Evolutionary conservation across 2,329 filamentous ascomycete genomes (phyloP).

Genomic region (Trichoderma citrinoviride): DNA sequence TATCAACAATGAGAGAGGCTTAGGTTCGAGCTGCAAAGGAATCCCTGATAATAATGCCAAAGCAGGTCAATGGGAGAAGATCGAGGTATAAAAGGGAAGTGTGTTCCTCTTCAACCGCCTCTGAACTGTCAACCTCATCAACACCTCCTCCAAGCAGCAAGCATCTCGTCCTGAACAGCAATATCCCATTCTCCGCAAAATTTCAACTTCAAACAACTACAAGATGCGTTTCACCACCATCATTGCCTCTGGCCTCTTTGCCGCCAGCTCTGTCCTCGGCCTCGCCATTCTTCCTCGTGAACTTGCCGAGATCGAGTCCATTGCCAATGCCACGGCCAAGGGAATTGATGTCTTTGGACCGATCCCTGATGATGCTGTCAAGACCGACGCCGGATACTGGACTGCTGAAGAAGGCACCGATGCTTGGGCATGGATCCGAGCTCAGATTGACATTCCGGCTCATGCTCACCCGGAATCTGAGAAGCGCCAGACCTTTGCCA

Average conservation of each 20-base stretch:
- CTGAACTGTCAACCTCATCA: not conserved
- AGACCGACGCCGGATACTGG: constrained; percentile 23
- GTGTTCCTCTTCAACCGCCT: not conserved
- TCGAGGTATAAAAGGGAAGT: not conserved
- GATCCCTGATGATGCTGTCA: constrained; percentile 25
- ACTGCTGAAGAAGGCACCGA: constrained; percentile 25
- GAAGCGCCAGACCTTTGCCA: constrained; percentile 24
- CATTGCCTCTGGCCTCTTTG: not conserved
- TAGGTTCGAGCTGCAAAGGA: not conserved
- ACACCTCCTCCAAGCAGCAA: not conserved
- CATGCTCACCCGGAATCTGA: not conserved
- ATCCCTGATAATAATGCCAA: not conserved
- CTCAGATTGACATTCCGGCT: constrained; percentile 24
- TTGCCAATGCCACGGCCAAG: constrained; percentile 10
- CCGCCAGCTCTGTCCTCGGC: not conserved
- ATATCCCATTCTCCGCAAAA: not conserved
- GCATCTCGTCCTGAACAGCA: not conserved
- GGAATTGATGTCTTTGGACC: constrained; percentile 26
- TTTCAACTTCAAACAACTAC: not conserved
- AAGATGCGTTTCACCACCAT: constrained; percentile 8
- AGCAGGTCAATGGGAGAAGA: not conserved
- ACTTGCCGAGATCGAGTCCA: not conserved
- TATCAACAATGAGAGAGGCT: not conserved
- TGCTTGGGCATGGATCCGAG: constrained; percentile 27
- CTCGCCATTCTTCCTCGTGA: not conserved